Percentiles rank a stretch among this genome's conserved stretches.
Evolutionary conservation across 257 asterid genomes (phyloP).

Genomic region (Nicotiana undulata): DNA sequence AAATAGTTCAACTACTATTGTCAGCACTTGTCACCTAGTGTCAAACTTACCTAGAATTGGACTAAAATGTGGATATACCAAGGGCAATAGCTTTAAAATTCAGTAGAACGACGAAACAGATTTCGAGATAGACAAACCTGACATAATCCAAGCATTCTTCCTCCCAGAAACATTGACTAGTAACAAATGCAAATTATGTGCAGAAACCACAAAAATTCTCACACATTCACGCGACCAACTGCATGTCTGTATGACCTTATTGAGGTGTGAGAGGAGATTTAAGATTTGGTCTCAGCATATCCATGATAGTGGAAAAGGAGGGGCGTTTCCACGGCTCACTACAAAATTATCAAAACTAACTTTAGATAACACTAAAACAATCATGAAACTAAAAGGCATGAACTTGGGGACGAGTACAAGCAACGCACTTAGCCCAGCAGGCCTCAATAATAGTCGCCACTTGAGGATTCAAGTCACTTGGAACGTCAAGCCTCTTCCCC

Average conservation of each 20-base stretch:
- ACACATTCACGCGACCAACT: slow-evolving; percentile 28
- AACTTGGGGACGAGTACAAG: background rate
- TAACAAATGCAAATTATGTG: background rate
- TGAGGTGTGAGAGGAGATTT: slow-evolving; percentile 44
- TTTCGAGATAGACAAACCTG: slow-evolving; percentile 3
- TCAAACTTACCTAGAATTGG: background rate
- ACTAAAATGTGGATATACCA: background rate
- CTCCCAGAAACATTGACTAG: slow-evolving; percentile 3
- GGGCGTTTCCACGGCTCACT: slow-evolving; percentile 96
- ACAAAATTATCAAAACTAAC: slow-evolving; percentile 24
- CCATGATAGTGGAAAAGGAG: slow-evolving; percentile 78
- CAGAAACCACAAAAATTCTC: background rate
- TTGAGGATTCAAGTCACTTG: slow-evolving; percentile 63
- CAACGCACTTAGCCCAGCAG: slow-evolving; percentile 75
- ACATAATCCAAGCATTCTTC: slow-evolving; percentile 1
- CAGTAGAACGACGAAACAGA: background rate
- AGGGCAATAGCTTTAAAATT: background rate
- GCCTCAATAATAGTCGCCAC: slow-evolving; percentile 70
- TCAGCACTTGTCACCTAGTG: background rate
- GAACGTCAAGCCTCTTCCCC: slow-evolving; percentile 74
- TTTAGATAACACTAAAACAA: background rate
- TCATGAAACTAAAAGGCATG: background rate
- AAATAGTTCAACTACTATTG: background rate
- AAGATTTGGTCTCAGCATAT: slow-evolving; percentile 54
- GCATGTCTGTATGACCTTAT: slow-evolving; percentile 39